Conservation (phyloP, 2,329 filamentous ascomycete genomes). For the Botryotinia globosa region DNA sequence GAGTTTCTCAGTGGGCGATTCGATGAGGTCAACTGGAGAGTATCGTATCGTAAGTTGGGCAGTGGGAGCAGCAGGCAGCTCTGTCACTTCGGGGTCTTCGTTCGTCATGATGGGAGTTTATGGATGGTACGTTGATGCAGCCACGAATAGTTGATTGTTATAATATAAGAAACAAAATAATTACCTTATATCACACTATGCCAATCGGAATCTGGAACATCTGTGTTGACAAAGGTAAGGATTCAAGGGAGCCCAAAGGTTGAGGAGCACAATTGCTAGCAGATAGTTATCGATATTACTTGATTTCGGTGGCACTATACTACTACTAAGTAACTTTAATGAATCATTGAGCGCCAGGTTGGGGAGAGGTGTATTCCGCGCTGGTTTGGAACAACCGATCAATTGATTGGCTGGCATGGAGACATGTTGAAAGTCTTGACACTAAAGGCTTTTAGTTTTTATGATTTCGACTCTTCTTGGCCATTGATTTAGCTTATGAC, state of each 20-base stretch:
- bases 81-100: neutral
- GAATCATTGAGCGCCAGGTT: neutral
- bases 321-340: neutral
- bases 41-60: neutral
- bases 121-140: neutral
- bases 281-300: neutral
- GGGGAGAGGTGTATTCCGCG: neutral
- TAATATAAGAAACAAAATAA: neutral
- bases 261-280: neutral
- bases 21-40: neutral
- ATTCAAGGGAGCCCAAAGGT: neutral
- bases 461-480: neutral
- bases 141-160: neutral
- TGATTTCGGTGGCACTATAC: neutral
- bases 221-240: neutral
- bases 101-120: neutral
- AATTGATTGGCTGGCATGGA: neutral
- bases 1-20: neutral
- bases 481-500: neutral
- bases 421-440: neutral
- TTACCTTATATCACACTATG: neutral
- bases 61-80: neutral
- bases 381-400: neutral
- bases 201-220: neutral
- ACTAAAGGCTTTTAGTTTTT: neutral